Conservation (phyloP, 1,284 basidiomycete species). For the Lignosus rhinocerotis region DNA sequence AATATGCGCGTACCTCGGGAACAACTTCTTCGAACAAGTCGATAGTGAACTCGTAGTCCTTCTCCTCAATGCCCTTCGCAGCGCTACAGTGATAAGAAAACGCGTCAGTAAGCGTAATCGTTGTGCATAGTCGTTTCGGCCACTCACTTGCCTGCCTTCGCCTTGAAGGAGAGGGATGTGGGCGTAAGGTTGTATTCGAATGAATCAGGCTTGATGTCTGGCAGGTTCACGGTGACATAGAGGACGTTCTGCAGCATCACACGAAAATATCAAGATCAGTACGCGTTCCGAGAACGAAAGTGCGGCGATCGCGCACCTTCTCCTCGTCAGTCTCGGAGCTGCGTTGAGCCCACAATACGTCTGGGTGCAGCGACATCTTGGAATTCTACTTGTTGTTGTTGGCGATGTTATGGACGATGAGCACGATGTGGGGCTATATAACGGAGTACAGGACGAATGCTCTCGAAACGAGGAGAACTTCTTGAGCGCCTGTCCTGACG, state of each 20-base stretch:
- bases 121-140: not conserved
- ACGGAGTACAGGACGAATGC: constrained; percentile 16
- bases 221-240: constrained; percentile 82
- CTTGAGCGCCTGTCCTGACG: constrained; percentile 11
- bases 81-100: constrained; percentile 36
- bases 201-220: constrained; percentile 68
- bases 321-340: constrained; percentile 64
- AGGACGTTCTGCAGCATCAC: constrained; percentile 66
- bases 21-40: constrained; percentile 74
- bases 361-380: constrained; percentile 66
- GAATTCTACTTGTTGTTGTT: constrained; percentile 3
- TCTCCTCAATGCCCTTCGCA: constrained; percentile 53
- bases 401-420: constrained; percentile 16
- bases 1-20: constrained; percentile 55
- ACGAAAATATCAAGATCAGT: constrained; percentile 26
- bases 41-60: constrained; percentile 72
- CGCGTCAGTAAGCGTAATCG: constrained; percentile 12
- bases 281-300: constrained; percentile 10
- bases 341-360: constrained; percentile 91
- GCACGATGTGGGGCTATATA: constrained; percentile 18
- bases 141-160: constrained; percentile 70
- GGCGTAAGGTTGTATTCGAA: constrained; percentile 67
- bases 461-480: constrained; percentile 25
- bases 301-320: constrained; percentile 53
- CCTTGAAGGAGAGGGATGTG: constrained; percentile 68